Conservation (phyloP, 2,329 filamentous ascomycete species). For the Diplodia mutila region DNA sequence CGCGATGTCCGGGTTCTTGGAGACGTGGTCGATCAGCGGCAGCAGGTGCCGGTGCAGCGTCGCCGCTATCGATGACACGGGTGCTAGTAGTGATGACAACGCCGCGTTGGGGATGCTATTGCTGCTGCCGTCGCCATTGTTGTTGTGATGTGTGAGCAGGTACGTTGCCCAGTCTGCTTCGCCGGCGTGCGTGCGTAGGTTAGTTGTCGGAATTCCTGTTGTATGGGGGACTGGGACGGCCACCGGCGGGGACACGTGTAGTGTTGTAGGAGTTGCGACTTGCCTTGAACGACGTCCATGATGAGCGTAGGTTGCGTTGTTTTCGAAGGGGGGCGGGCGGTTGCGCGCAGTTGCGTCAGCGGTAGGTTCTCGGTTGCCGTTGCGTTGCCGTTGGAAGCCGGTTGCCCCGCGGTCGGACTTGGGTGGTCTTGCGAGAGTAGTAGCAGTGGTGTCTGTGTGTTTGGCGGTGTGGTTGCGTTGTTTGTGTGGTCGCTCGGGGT, state of each 20-base stretch:
- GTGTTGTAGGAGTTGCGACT: neutral
- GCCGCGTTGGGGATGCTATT: neutral
- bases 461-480: constrained; percentile 20
- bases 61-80: neutral
- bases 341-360: constrained; percentile 1
- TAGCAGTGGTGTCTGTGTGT: neutral
- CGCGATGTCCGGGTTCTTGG: constrained; percentile 50
- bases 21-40: constrained; percentile 37
- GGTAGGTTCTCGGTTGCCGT: neutral
- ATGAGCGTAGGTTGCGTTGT: neutral
- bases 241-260: neutral
- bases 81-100: neutral
- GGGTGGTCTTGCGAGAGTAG: neutral
- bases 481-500: constrained; percentile 7
- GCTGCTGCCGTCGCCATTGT: neutral
- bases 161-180: constrained; percentile 22
- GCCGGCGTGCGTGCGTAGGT: neutral
- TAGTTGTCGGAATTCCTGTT: neutral
- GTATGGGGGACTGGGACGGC: neutral
- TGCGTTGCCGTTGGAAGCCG: neutral
- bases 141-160: constrained; percentile 8
- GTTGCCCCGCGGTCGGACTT: constrained; percentile 3
- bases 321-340: neutral
- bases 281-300: constrained; percentile 30
- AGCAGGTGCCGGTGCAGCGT: constrained; percentile 36